These are phyloP conservation scores for Pseudogymnoascus sp. DNA, from an alignment of 2,329 filamentous ascomycete genomes.

Conservation along the genomic window DNA sequence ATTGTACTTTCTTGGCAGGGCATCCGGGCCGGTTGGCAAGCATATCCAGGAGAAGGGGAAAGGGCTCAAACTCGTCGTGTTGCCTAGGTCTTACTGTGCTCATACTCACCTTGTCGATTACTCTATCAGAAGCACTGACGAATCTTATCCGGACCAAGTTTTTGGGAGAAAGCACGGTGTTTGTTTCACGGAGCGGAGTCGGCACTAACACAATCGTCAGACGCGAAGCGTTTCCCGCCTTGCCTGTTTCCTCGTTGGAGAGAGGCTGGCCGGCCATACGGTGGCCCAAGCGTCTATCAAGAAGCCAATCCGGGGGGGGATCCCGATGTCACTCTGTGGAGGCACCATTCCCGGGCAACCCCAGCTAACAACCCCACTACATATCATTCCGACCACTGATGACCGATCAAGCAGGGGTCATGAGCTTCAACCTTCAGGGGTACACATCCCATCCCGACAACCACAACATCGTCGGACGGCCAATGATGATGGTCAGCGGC, in stretches of 20 bases:
- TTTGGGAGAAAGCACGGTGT: not conserved
- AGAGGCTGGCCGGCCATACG: not conserved
- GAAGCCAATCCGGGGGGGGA: constrained; percentile 5
- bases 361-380: not conserved
- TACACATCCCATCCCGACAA: not conserved
- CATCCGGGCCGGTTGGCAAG: not conserved
- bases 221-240: not conserved
- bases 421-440: constrained; percentile 2
- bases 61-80: not conserved
- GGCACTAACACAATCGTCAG: constrained; percentile 5
- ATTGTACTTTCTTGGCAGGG: not conserved
- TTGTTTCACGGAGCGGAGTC: not conserved
- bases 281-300: constrained; percentile 5
- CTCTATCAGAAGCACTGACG: not conserved
- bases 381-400: not conserved
- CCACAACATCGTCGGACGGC: not conserved
- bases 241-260: not conserved
- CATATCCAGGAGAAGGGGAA: not conserved
- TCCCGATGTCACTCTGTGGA: constrained; percentile 8
- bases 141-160: not conserved
- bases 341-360: not conserved
- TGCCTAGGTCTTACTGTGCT: not conserved
- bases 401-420: not conserved
- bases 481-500: not conserved
- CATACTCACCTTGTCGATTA: not conserved